These are phyloP conservation scores for Aspergillus neotritici DNA, from an alignment of 2,329 filamentous ascomycete species.

Conservation along the genomic window DNA sequence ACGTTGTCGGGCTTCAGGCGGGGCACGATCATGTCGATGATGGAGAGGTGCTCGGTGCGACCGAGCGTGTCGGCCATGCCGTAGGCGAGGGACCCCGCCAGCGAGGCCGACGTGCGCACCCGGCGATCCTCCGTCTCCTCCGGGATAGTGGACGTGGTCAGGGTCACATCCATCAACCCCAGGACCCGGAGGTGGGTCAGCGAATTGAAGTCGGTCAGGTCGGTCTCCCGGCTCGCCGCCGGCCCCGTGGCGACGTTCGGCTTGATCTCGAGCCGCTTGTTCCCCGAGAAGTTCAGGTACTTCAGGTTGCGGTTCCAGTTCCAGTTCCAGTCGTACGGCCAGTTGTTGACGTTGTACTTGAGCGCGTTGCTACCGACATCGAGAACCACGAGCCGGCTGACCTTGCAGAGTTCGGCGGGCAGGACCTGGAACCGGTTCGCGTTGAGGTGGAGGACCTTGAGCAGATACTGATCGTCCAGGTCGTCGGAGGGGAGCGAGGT, in stretches of 20 bases:
- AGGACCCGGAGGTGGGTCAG: constrained; percentile 78
- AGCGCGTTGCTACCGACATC: constrained; percentile 92
- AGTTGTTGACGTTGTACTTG: constrained; percentile 98
- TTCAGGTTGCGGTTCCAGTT: constrained; percentile 94
- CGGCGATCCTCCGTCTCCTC: constrained; percentile 93
- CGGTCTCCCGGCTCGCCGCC: constrained; percentile 51
- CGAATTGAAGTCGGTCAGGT: constrained; percentile 85
- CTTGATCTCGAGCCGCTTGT: constrained; percentile 90
- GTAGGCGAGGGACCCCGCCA: constrained; percentile 85
- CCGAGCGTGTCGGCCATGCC: constrained; percentile 97
- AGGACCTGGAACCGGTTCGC: constrained; percentile 96
- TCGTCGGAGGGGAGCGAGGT: constrained; percentile 90
- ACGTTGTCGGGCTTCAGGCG: constrained; percentile 84
- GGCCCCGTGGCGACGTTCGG: constrained; percentile 53
- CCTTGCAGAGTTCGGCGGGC: constrained; percentile 89
- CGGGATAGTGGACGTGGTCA: constrained; percentile 86
- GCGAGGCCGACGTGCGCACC: constrained; percentile 92
- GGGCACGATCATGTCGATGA: constrained; percentile 90
- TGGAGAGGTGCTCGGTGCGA: constrained; percentile 88
- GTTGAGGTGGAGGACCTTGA: constrained; percentile 92
- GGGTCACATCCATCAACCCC: constrained; percentile 94
- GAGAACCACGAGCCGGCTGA: constrained; percentile 82
- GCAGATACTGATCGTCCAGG: constrained; percentile 77
- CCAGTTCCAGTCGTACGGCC: constrained; percentile 99
- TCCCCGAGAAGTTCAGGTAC: constrained; percentile 93